Conservation (phyloP, 176 grass and related monocot species). For the Bromus sterilis region DNA sequence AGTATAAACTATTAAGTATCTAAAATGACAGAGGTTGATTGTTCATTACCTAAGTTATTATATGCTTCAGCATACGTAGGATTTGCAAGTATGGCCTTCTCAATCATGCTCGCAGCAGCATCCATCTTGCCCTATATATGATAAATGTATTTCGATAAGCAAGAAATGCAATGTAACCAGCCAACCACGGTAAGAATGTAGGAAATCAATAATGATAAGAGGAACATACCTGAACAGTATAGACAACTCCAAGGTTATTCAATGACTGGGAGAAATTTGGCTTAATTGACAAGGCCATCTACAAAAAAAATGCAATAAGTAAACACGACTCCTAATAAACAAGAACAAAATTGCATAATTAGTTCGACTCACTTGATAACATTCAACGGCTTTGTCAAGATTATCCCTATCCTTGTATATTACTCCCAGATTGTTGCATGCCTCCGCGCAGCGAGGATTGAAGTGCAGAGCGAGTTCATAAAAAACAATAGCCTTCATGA, state of each 20-base stretch:
- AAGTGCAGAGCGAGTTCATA: constrained; percentile 98
- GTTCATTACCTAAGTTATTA: constrained; percentile 90
- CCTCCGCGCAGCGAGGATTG: constrained; percentile 94
- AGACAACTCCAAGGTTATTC: constrained; percentile 99
- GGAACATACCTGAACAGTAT: constrained; percentile 85
- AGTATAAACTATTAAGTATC: constrained; percentile 12
- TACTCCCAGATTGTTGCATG: constrained; percentile 97
- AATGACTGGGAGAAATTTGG: constrained; percentile 93
- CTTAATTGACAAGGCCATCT: constrained; percentile 97
- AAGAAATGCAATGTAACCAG: background rate
- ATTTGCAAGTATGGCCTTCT: constrained; percentile 92
- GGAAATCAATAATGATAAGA: background rate
- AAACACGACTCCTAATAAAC: constrained; percentile 1
- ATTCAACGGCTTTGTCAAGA: constrained; percentile 98
- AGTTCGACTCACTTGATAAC: constrained; percentile 67
- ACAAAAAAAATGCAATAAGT: constrained; percentile 13
- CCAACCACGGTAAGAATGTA: constrained; percentile 3
- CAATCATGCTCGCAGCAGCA: constrained; percentile 87
- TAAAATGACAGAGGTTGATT: background rate
- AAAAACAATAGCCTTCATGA: constrained; percentile 92
- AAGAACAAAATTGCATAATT: constrained; percentile 4
- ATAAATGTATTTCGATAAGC: constrained; percentile 20
- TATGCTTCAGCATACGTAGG: constrained; percentile 88
- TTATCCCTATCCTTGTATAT: constrained; percentile 99
- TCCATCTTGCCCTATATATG: constrained; percentile 93